Conservation (phyloP, 768 basidiomycete genomes). For the Paxillus ammoniavirescens region DNA sequence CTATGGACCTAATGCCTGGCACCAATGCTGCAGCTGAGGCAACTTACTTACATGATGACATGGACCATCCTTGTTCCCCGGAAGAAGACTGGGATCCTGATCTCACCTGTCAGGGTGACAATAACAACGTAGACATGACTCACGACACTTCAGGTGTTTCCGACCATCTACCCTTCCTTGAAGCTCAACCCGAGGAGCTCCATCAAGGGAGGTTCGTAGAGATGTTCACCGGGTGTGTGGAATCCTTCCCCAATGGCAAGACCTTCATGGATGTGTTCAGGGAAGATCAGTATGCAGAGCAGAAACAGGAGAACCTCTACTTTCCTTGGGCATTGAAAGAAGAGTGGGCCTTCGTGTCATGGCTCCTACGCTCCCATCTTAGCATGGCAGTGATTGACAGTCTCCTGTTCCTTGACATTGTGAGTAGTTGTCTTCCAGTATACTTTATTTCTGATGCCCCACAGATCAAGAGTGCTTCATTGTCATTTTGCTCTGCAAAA, state of each 20-base stretch:
- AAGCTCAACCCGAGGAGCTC: no score
- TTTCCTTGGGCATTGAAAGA: slow-evolving; percentile 31
- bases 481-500: slow-evolving; percentile 27
- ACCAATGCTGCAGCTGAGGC: not conserved
- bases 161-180: no score
- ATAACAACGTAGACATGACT: not conserved
- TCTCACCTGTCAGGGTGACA: no score
- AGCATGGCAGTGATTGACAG: slow-evolving; percentile 29
- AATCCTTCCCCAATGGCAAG: not conserved
- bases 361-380: slow-evolving; percentile 25
- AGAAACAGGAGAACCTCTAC: slow-evolving; percentile 21
- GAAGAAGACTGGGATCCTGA: not conserved
- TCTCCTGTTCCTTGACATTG: slow-evolving; percentile 27
- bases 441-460: slow-evolving; percentile 12
- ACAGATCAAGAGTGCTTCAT: slow-evolving; percentile 17
- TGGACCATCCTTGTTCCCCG: not conserved
- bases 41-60: not conserved
- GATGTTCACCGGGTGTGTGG: not conserved
- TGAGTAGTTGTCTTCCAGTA: slow-evolving; percentile 8
- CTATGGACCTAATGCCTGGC: not conserved
- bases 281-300: slow-evolving; percentile 18
- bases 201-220: not conserved
- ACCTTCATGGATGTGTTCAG: slow-evolving; percentile 30
- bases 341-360: slow-evolving; percentile 35
- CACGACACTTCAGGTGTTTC: no score